Percentiles rank a stretch among this genome's conserved stretches.
phyloP scores from a whole-genome alignment of 2,329 filamentous ascomycete species.

The Mycocentrospora acerina region DNA sequence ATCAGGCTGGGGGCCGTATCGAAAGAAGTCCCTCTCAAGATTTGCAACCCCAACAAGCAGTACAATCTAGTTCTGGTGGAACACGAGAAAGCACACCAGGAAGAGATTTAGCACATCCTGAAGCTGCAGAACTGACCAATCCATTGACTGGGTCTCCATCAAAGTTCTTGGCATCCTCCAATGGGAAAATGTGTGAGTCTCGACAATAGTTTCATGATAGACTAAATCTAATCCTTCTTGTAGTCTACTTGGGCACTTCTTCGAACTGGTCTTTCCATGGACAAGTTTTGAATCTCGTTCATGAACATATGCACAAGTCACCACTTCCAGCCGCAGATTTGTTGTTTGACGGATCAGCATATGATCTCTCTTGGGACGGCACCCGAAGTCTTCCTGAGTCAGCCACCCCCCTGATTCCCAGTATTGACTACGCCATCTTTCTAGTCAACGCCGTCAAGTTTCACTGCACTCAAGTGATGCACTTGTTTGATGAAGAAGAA shows the following conservation, averaged over 20 bases:
- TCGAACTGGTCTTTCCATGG: slow-evolving; percentile 60
- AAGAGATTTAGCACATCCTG: slow-evolving; percentile 16
- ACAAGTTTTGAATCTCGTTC: slow-evolving; percentile 51
- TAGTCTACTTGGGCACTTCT: slow-evolving; percentile 57
- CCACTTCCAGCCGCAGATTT: slow-evolving; percentile 48
- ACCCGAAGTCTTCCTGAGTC: slow-evolving; percentile 31
- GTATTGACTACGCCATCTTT: slow-evolving; percentile 54
- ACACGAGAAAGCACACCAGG: slow-evolving; percentile 22
- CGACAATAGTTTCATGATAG: neutral
- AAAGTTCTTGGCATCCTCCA: slow-evolving; percentile 29
- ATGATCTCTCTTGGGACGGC: slow-evolving; percentile 56
- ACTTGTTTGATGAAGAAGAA: slow-evolving; percentile 56
- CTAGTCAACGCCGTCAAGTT: slow-evolving; percentile 60
- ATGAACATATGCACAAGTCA: slow-evolving; percentile 49
- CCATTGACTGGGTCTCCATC: slow-evolving; percentile 27
- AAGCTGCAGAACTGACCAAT: slow-evolving; percentile 25
- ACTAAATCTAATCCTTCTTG: neutral
- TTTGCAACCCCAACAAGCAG: slow-evolving; percentile 5
- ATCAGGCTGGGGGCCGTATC: slow-evolving; percentile 1
- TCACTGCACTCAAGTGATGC: slow-evolving; percentile 56
- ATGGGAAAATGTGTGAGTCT: slow-evolving; percentile 20
- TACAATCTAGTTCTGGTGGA: slow-evolving; percentile 13
- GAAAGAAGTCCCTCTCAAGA: slow-evolving; percentile 7
- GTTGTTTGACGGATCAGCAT: slow-evolving; percentile 55
- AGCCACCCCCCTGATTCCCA: slow-evolving; percentile 48